Percentiles rank a stretch among this genome's conserved stretches.
phyloP scores from a whole-genome alignment of 1,284 basidiomycete species.

The Trichosporon ovoides region DNA sequence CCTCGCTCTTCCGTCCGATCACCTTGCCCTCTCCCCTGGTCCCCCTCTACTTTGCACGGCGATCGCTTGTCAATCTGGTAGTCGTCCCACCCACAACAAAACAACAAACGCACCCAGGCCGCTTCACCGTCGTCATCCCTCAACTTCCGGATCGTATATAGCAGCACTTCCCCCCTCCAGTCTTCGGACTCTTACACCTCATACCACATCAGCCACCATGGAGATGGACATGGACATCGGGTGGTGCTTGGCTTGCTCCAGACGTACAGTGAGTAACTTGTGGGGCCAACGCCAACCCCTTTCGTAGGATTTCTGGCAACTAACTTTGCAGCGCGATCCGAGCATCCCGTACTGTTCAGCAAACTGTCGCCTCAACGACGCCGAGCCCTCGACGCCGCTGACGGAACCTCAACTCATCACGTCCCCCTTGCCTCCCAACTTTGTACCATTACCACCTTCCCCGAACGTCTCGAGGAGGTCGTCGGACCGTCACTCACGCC shows the following conservation, averaged over 20 bases:
- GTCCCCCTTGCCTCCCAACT: slow-evolving; percentile 25
- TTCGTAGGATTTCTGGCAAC: background rate
- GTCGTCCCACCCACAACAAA: slow-evolving; percentile 8
- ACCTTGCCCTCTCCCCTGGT: background rate
- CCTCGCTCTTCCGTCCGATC: background rate
- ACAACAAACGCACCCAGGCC: background rate
- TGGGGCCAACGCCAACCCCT: background rate
- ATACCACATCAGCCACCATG: slow-evolving; percentile 6
- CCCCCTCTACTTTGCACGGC: background rate
- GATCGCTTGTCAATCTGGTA: background rate
- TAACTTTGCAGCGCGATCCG: slow-evolving; percentile 31
- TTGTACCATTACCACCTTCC: slow-evolving; percentile 8
- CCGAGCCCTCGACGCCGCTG: slow-evolving; percentile 10
- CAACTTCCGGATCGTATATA: background rate
- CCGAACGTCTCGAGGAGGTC: slow-evolving; percentile 5
- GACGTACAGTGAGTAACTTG: slow-evolving; percentile 33
- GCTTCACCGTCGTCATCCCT: background rate
- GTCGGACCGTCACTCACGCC: slow-evolving; percentile 1
- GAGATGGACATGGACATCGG: slow-evolving; percentile 27
- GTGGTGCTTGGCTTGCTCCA: slow-evolving; percentile 29
- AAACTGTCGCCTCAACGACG: slow-evolving; percentile 32
- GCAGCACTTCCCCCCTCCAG: background rate
- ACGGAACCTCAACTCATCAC: slow-evolving; percentile 22
- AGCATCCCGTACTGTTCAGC: slow-evolving; percentile 41
- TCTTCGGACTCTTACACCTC: background rate